Evolutionary conservation across 2,329 filamentous ascomycete genomes (phyloP), one percentile per base, ranked within the genome.

Genomic region (Polytolypa hystricis): DNA sequence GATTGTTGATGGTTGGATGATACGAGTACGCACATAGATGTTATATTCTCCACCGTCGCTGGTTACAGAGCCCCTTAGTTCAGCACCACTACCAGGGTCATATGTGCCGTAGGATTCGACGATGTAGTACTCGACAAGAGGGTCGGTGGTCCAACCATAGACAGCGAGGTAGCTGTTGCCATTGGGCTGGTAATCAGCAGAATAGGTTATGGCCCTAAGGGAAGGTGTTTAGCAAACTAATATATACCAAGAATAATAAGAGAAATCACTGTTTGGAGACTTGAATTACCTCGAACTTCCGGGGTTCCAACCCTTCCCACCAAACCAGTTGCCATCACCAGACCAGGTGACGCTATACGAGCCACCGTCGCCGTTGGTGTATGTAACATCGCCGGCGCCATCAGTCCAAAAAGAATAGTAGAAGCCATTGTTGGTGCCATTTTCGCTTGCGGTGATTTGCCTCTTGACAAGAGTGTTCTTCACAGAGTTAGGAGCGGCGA

Each of bases 221-320:
- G 21, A 25, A 25, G 9, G 15, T 5, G 2, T n/a, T 7, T 25
- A 25, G 21, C 21, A n/a, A n/a, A n/a, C n/a, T n/a, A n/a, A n/a
- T n/a, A 7, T 25, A 7, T 7, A 25, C 21, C 7, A 25, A 25
- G 21, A 7, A 7, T 25, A n/a, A 7, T 25, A 7, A 25, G 21
- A 25, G 7, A n/a, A 25, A 25, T 7, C 21, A n/a, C n/a, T 7
- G 21, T 7, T 25, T n/a, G 21, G 21, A 7, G 21, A 25, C 7
- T 7, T 7, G n/a, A 7, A 5, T 32, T 62, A 74, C 68, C 66
- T 60, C 18, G 59, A 53, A 40, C 53, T 64, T 30, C 71, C 72
- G 12, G 70, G 65, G 37, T 66, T 65, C 71, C 72, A 76, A 21
- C 73, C 73, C 55, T 75, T 76, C 20, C 73, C 73, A 40, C 61